Evolutionary conservation across 805 yeast species (phyloP).

Genomic region (Candida vaughaniae): DNA sequence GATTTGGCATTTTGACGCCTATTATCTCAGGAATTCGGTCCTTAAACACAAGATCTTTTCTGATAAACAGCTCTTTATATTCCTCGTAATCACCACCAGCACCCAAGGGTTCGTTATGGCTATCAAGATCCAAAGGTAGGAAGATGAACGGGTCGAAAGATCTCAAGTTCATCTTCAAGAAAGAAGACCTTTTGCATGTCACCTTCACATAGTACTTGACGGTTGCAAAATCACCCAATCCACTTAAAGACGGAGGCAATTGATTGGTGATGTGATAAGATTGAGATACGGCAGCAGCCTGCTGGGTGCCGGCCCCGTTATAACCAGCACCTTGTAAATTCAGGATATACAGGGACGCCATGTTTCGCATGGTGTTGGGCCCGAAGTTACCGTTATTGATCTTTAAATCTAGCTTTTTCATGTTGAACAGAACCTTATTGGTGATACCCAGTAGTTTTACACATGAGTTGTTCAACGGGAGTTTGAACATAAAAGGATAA

Average conservation of each 20-base stretch:
- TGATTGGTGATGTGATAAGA: conserved; percentile 27
- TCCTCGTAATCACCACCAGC: conserved; percentile 22
- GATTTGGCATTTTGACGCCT: conserved; percentile 29
- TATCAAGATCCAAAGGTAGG: conserved; percentile 46
- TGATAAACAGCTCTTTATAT: conserved; percentile 42
- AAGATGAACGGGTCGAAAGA: conserved; percentile 51
- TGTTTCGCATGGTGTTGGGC: conserved; percentile 14
- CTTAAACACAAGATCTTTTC: conserved; percentile 39
- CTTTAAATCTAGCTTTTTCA: conserved; percentile 25
- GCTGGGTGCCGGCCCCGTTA: neutral
- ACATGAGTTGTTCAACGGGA: conserved; percentile 46
- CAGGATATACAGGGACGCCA: conserved; percentile 16
- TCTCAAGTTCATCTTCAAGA: conserved; percentile 48
- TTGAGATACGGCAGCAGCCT: neutral
- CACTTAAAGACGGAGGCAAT: conserved; percentile 36
- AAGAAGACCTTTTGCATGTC: conserved; percentile 54
- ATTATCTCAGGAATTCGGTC: conserved; percentile 45
- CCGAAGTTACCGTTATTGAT: conserved; percentile 35
- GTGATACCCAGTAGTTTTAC: conserved; percentile 24
- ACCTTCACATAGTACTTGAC: conserved; percentile 58
- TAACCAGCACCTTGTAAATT: neutral
- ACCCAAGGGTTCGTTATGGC: conserved; percentile 12
- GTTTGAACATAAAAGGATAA: conserved; percentile 47
- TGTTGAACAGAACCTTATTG: conserved; percentile 32
- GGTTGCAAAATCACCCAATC: conserved; percentile 33